Percentiles rank a stretch among this genome's conserved stretches.
phyloP scores from a whole-genome alignment of 1,139 yeast genomes.

The Hemisphaericaspora xylanilytica region DNA sequence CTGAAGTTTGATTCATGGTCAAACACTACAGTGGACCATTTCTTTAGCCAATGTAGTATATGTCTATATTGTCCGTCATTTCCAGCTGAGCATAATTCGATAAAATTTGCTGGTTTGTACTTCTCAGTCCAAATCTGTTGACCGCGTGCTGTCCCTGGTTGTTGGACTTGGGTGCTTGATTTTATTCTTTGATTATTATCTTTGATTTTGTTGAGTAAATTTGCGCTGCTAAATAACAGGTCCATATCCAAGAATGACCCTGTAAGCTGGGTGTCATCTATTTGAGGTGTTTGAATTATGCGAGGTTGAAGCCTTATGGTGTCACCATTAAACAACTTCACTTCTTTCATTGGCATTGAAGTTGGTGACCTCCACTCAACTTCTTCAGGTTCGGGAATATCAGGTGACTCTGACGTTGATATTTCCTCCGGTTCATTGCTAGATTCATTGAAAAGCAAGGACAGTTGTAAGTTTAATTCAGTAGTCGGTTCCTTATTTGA shows the following conservation, averaged over 20 bases:
- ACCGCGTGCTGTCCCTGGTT: background rate
- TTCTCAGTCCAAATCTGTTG: constrained; percentile 69
- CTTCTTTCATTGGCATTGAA: constrained; percentile 1
- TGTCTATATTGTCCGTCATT: constrained; percentile 75
- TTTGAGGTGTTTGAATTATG: constrained; percentile 1
- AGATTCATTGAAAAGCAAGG: background rate
- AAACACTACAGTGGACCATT: constrained; percentile 75
- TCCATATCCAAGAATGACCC: constrained; percentile 31
- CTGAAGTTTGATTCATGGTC: constrained; percentile 29
- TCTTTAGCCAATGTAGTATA: constrained; percentile 74
- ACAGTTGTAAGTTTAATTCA: background rate
- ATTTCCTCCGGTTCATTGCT: background rate
- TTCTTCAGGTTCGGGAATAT: background rate
- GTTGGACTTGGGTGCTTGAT: background rate
- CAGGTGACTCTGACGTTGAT: background rate
- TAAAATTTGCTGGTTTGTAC: constrained; percentile 71
- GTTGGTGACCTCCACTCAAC: background rate
- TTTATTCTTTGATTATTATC: constrained; percentile 17
- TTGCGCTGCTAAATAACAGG: constrained; percentile 27
- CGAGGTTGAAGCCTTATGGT: constrained; percentile 21
- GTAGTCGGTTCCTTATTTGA: background rate
- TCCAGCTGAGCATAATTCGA: constrained; percentile 66
- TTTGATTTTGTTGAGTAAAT: constrained; percentile 23
- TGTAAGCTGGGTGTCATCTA: constrained; percentile 8
- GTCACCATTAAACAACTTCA: constrained; percentile 23